Evolutionary conservation across 2,329 filamentous ascomycete species (phyloP).

Genomic region (Mycocentrospora acerina): DNA sequence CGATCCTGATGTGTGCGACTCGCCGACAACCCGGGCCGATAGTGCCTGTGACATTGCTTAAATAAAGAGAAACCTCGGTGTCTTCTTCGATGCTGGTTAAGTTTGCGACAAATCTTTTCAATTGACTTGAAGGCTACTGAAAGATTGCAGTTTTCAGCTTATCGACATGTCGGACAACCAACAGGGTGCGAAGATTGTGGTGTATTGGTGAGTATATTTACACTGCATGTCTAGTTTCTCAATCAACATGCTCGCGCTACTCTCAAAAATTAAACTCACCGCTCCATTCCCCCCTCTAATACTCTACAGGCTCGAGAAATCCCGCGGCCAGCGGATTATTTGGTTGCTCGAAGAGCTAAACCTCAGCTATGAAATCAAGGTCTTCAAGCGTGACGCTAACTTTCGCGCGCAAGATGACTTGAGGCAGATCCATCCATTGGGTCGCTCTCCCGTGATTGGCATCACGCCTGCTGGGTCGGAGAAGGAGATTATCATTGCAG

Average conservation of each 20-base stretch:
- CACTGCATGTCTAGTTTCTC: neutral
- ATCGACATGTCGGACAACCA: constrained; percentile 23
- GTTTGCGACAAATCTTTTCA: no score
- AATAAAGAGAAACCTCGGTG: no score
- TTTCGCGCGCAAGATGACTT: constrained; percentile 74
- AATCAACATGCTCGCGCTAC: neutral
- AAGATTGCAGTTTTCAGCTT: no score
- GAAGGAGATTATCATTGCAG: constrained; percentile 67
- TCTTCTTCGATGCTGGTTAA: no score
- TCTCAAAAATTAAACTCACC: neutral
- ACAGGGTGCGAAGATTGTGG: constrained; percentile 38
- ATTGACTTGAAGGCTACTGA: no score
- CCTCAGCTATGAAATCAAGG: constrained; percentile 75
- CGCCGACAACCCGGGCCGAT: no score
- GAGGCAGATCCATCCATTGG: constrained; percentile 77
- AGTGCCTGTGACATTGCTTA: no score
- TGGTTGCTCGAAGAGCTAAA: constrained; percentile 86
- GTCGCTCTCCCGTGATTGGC: constrained; percentile 80
- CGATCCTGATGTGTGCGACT: no score
- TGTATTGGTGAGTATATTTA: constrained; percentile 36
- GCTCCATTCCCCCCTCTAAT: neutral
- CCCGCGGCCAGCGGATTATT: constrained; percentile 77
- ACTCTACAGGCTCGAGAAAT: constrained; percentile 71
- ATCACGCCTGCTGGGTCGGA: constrained; percentile 54
- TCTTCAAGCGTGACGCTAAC: constrained; percentile 69